Conservation (phyloP, 495 filamentous ascomycete species). For the Lasiosphaeria miniovina region DNA sequence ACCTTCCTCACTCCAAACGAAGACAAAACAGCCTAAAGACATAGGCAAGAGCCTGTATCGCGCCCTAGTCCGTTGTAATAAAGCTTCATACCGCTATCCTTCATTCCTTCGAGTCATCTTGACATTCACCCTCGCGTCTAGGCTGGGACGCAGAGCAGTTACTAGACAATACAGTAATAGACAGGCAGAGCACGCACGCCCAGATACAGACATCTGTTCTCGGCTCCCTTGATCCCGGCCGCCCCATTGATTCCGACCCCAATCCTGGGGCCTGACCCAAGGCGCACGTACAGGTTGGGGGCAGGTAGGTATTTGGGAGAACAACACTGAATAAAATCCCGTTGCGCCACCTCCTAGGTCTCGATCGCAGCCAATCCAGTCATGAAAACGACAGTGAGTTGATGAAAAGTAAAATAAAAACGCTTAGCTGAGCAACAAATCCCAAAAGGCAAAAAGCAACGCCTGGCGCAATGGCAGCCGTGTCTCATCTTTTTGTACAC, state of each 20-base stretch:
- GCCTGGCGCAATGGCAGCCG: not conserved
- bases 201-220: too few species aligned
- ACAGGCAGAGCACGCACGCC: not conserved
- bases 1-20: too few species aligned
- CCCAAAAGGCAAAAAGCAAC: not conserved
- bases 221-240: too few species aligned
- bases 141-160: not conserved
- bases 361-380: not conserved
- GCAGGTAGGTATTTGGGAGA: too few species aligned
- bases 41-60: too few species aligned
- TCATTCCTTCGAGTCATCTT: not conserved
- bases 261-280: too few species aligned
- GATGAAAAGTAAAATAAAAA: not conserved
- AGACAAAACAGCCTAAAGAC: too few species aligned
- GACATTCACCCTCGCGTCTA: not conserved
- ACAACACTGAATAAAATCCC: too few species aligned
- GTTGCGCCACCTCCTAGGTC: not conserved
- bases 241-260: too few species aligned
- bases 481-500: too few species aligned
- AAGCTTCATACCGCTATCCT: not conserved
- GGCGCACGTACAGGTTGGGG: too few species aligned
- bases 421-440: conserved; percentile 2
- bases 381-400: not conserved
- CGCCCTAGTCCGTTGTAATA: not conserved
- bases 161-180: not conserved